Percentiles rank a stretch among this genome's conserved stretches.
Conservation (phyloP, 495 filamentous ascomycete genomes). For the Physcia stellaris region DNA sequence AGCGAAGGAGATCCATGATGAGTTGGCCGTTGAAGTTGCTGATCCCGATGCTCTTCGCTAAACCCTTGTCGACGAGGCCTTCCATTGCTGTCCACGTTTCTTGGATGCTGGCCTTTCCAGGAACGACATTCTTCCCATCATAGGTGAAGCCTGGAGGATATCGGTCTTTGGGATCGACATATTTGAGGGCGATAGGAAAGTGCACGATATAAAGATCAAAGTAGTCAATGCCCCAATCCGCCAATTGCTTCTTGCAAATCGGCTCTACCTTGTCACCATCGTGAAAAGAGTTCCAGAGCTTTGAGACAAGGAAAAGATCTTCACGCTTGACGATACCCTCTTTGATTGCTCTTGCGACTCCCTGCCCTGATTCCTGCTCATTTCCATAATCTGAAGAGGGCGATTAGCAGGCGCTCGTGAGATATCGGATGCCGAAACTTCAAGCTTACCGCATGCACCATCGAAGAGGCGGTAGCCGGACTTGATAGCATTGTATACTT, state of each 20-base stretch:
- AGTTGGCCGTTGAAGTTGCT: slow-evolving; percentile 80
- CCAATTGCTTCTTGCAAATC: slow-evolving; percentile 57
- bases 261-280: slow-evolving; percentile 58
- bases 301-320: slow-evolving; percentile 85
- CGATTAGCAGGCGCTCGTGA: neutral
- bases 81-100: slow-evolving; percentile 90
- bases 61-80: slow-evolving; percentile 50
- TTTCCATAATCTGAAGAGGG: slow-evolving; percentile 77
- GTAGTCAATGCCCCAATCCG: slow-evolving; percentile 74
- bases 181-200: slow-evolving; percentile 69
- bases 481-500: slow-evolving; percentile 83
- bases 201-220: slow-evolving; percentile 76
- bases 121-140: slow-evolving; percentile 43
- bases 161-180: slow-evolving; percentile 60
- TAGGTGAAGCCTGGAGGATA: slow-evolving; percentile 69
- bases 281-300: slow-evolving; percentile 89
- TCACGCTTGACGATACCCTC: slow-evolving; percentile 75
- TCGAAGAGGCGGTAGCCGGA: slow-evolving; percentile 77
- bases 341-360: slow-evolving; percentile 73
- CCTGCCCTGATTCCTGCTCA: slow-evolving; percentile 71
- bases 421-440: neutral
- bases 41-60: slow-evolving; percentile 69
- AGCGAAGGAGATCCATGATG: slow-evolving; percentile 73
- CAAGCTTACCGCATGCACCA: slow-evolving; percentile 72
- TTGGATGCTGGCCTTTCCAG: slow-evolving; percentile 59